Conservation (phyloP, 2,329 filamentous ascomycete species). For the Penicillium sp. region DNA sequence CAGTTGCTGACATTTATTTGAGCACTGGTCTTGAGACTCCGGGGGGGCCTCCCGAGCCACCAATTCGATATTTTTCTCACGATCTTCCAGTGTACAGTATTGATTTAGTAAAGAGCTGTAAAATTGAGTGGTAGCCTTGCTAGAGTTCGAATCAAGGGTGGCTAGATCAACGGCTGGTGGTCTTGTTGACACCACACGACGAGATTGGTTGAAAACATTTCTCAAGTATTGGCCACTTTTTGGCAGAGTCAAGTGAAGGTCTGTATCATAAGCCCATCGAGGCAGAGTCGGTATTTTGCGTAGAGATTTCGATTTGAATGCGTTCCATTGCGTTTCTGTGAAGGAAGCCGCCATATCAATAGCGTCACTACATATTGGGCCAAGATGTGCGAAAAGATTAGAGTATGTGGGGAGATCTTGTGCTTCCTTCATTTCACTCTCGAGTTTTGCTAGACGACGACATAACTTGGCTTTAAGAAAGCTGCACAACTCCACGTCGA, state of each 20-base stretch:
- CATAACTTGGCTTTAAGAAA: slow-evolving; percentile 52
- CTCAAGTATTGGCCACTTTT: neutral
- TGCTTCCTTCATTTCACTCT: slow-evolving; percentile 34
- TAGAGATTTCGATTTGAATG: slow-evolving; percentile 35
- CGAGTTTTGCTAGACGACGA: slow-evolving; percentile 57
- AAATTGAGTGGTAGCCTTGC: slow-evolving; percentile 12
- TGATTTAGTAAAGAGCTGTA: slow-evolving; percentile 11
- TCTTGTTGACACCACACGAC: neutral
- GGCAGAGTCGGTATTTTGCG: slow-evolving; percentile 22
- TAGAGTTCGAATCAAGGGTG: neutral
- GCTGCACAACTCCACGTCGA: slow-evolving; percentile 34
- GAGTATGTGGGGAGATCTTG: neutral
- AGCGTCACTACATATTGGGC: neutral
- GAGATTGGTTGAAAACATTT: neutral
- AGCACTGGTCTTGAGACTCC: neutral
- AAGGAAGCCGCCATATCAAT: neutral
- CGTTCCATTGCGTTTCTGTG: slow-evolving; percentile 34
- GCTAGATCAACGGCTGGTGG: neutral
- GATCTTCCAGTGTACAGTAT: slow-evolving; percentile 16
- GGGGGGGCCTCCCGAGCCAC: neutral
- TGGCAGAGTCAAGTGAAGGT: neutral
- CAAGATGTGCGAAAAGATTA: neutral
- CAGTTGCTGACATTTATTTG: slow-evolving; percentile 27
- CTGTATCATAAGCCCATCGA: neutral
- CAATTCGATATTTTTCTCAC: slow-evolving; percentile 5